These are phyloP conservation scores for Irpex lacteus DNA, from an alignment of 1,284 basidiomycete genomes.

Conservation along the genomic window DNA sequence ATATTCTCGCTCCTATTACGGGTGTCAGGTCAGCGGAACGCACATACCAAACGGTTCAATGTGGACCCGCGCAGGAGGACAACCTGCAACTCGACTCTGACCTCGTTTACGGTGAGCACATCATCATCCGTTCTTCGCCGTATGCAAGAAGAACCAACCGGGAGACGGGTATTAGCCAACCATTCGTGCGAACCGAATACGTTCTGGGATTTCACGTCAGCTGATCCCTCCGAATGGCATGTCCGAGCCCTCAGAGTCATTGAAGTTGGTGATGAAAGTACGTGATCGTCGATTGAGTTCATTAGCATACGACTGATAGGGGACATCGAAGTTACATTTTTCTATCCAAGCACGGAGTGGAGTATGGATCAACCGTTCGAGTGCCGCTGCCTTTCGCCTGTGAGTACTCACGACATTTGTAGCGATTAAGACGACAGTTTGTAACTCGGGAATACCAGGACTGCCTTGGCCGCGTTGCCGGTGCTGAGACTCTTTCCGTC, in stretches of 20 bases:
- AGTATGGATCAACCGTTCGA: slow-evolving; percentile 63
- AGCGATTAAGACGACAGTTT: background rate
- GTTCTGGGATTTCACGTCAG: slow-evolving; percentile 49
- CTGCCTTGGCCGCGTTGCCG: slow-evolving; percentile 33
- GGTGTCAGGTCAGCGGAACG: slow-evolving; percentile 29
- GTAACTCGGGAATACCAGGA: background rate
- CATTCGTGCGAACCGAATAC: slow-evolving; percentile 67
- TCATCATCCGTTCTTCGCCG: background rate
- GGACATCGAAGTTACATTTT: slow-evolving; percentile 46
- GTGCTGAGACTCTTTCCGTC: slow-evolving; percentile 35
- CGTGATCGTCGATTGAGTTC: slow-evolving; percentile 9
- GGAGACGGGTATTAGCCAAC: slow-evolving; percentile 39
- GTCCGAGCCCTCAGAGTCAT: slow-evolving; percentile 37
- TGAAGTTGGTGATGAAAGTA: slow-evolving; percentile 40
- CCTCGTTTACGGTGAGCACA: slow-evolving; percentile 50
- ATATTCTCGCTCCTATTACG: slow-evolving; percentile 30
- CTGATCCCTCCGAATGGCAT: slow-evolving; percentile 36
- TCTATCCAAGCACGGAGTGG: slow-evolving; percentile 74
- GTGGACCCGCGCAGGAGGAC: slow-evolving; percentile 38
- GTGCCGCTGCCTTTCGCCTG: slow-evolving; percentile 48
- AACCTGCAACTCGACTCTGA: slow-evolving; percentile 65
- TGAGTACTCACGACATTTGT: slow-evolving; percentile 17
- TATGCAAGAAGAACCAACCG: background rate
- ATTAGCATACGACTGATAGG: slow-evolving; percentile 23
- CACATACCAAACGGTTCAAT: slow-evolving; percentile 42